Evolutionary conservation across 1,284 basidiomycete genomes (phyloP).

Genomic region (Sutorius eximius): DNA sequence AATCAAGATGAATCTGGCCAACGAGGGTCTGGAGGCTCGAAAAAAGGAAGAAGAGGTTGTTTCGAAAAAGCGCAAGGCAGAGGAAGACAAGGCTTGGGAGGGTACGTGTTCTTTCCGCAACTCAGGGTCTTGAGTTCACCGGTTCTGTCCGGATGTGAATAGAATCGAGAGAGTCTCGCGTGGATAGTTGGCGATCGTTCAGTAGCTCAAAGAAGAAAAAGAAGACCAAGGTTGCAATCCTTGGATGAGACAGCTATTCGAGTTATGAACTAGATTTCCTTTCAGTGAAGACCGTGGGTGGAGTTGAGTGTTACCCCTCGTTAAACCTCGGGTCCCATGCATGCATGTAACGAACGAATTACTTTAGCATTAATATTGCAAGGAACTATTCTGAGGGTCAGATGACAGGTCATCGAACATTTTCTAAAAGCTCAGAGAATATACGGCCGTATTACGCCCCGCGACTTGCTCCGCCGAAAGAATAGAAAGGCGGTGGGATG

Average conservation of each 20-base stretch:
- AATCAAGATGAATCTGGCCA: conserved; percentile 82
- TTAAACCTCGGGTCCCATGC: conserved; percentile 6
- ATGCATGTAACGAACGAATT: conserved; percentile 10
- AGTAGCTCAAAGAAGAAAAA: conserved; percentile 70
- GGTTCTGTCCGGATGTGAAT: neutral
- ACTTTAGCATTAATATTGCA: neutral
- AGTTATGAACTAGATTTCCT: neutral
- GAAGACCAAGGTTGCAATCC: conserved; percentile 62
- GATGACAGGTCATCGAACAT: neutral
- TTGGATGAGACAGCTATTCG: conserved; percentile 51
- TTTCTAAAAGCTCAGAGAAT: no score
- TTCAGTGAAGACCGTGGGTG: neutral
- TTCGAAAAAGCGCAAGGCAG: conserved; percentile 73
- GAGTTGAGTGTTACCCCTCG: conserved; percentile 15
- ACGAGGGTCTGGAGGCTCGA: conserved; percentile 79
- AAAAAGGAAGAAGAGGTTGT: conserved; percentile 82
- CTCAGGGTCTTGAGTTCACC: neutral
- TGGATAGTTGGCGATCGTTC: conserved; percentile 80
- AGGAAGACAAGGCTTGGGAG: conserved; percentile 82
- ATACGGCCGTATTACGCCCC: no score
- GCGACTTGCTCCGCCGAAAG: no score
- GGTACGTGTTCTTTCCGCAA: conserved; percentile 45
- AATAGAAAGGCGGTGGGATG: no score
- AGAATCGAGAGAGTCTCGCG: conserved; percentile 76
- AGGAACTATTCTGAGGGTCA: neutral